phyloP scores from a whole-genome alignment of 2,329 filamentous ascomycete genomes.

The Pseudocercospora pini-densiflorae region DNA sequence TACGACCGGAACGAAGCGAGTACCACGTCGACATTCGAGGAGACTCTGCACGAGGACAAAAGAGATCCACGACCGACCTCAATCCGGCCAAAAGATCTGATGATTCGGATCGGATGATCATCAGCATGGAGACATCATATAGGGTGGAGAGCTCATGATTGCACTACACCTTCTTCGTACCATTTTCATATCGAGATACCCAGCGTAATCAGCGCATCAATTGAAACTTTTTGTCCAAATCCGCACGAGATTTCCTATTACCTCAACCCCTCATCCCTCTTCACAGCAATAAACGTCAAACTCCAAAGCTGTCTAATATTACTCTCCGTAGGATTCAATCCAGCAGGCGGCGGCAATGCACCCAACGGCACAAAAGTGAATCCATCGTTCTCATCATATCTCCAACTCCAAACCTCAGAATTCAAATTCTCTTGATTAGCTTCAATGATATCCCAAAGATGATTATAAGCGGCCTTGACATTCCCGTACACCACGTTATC shows the following conservation, averaged over 20 bases:
- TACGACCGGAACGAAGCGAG: conserved; percentile 9
- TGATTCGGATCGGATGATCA: conserved; percentile 28
- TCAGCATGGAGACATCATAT: conserved; percentile 27
- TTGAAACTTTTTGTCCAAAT: background rate
- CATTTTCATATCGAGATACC: background rate
- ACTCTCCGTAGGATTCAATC: conserved; percentile 28
- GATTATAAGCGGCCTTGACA: conserved; percentile 57
- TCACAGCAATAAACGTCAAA: conserved; percentile 61
- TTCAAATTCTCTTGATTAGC: conserved; percentile 58
- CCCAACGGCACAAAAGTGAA: conserved; percentile 59
- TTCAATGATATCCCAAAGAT: conserved; percentile 64
- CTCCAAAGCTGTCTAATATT: conserved; percentile 58
- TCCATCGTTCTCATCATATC: conserved; percentile 51
- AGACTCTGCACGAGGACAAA: background rate
- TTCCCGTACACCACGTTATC: conserved; percentile 51
- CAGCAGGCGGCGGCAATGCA: conserved; percentile 53
- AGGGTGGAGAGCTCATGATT: conserved; percentile 25
- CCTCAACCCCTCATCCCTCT: conserved; percentile 35
- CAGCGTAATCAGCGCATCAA: background rate
- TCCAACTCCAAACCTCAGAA: conserved; percentile 68
- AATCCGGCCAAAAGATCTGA: conserved; percentile 19
- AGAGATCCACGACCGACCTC: conserved; percentile 4
- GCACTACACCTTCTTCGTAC: background rate
- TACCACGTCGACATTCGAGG: conserved; percentile 14
- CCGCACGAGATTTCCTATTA: background rate